A percentile compares a stretch with the other conserved stretches of the same genome.
phyloP scores from a whole-genome alignment of 1,139 yeast species.

The Candida dubliniensis region DNA sequence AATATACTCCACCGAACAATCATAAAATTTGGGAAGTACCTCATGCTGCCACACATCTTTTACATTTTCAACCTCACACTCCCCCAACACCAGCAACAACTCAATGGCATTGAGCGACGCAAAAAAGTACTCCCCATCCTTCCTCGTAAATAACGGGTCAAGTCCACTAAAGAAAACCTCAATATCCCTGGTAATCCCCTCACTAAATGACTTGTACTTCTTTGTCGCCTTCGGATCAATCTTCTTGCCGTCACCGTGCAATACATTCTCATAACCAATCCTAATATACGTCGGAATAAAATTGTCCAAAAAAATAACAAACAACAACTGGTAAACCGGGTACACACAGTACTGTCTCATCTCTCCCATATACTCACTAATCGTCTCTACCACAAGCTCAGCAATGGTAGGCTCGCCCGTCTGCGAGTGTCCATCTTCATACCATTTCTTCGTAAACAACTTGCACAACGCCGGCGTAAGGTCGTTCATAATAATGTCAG shows the following conservation, averaged over 20 bases:
- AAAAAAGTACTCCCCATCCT: conserved; percentile 53
- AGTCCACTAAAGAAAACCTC: conserved; percentile 64
- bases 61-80: conserved; percentile 50
- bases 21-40: conserved; percentile 58
- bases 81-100: conserved; percentile 66
- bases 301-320: conserved; percentile 42
- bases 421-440: conserved; percentile 44
- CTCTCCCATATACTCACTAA: conserved; percentile 74
- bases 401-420: conserved; percentile 44
- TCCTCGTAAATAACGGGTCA: conserved; percentile 48
- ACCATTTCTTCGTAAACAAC: conserved; percentile 45
- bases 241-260: conserved; percentile 53
- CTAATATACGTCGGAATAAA: conserved; percentile 47
- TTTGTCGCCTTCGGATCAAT: conserved; percentile 58
- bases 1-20: conserved; percentile 67
- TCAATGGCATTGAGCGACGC: conserved; percentile 60
- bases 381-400: conserved; percentile 60
- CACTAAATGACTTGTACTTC: conserved; percentile 41
- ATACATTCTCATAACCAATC: conserved; percentile 46
- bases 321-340: conserved; percentile 47
- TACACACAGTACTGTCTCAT: conserved; percentile 50
- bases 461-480: conserved; percentile 45
- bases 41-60: conserved; percentile 58
- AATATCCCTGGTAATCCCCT: conserved; percentile 58
- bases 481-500: conserved; percentile 72